phyloP scores from a whole-genome alignment of 2,329 filamentous ascomycete species.

The Colletotrichum agaves region DNA sequence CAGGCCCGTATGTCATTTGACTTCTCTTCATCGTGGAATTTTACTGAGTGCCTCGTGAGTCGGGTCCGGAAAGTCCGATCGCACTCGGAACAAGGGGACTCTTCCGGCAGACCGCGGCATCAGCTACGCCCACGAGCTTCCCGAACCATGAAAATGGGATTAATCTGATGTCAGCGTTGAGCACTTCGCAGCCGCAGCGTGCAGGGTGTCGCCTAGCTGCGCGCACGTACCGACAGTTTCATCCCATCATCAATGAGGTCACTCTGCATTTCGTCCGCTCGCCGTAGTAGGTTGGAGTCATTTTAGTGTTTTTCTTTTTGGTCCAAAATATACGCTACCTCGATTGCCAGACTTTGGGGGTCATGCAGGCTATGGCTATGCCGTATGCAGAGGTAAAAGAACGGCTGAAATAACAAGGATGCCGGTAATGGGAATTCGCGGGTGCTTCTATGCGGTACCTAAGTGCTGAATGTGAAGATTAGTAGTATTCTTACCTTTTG shows the following conservation, averaged over 20 bases:
- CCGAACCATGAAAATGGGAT: not conserved
- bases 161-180: not conserved
- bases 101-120: not conserved
- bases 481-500: too few relatives aligned
- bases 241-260: not conserved
- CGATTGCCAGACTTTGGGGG: not conserved
- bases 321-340: not conserved
- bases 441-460: too few relatives aligned
- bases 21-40: too few relatives aligned
- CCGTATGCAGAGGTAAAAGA: not conserved
- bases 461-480: too few relatives aligned
- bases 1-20: too few relatives aligned
- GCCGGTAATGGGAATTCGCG: too few relatives aligned
- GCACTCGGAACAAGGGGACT: too few relatives aligned
- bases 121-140: not conserved
- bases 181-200: not conserved
- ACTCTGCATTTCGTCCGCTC: slow-evolving; percentile 13
- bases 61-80: too few relatives aligned
- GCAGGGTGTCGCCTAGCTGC: not conserved
- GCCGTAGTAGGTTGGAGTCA: not conserved
- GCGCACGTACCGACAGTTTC: not conserved
- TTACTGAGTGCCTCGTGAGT: too few relatives aligned
- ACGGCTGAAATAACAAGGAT: too few relatives aligned
- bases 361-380: not conserved
- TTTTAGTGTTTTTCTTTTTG: not conserved